Evolutionary conservation across 139 green algal species (phyloP), one percentile per base, ranked within the genome.

Genomic region (Coelastrella sp.): DNA sequence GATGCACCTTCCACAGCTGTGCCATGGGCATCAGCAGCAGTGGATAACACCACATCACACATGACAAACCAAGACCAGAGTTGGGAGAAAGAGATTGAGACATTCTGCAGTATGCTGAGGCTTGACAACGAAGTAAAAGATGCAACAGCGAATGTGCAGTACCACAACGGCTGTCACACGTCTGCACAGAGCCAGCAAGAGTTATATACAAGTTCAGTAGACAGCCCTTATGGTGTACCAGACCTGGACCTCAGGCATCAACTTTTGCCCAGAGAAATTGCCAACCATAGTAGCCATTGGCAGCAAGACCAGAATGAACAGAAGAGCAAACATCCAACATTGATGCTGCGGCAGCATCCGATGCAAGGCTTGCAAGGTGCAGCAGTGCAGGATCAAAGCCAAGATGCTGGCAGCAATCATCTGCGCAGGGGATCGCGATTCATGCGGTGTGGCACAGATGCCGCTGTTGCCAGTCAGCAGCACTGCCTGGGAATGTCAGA

Each of bases 51-150:
- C 35, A 49, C 35, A 49, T 3, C 35, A 49, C 35, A 1, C 35
- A 49, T 49, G 35, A 49, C 35, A 49, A 1, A 49, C 35, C 78
- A 57, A 20, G 56, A 84, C 15, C 17, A 10, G 4, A 27, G 7
- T 66, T 84, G 78, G 78, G 56, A 84, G 9, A 10, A 4, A 27
- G 78, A 84, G 15, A 84, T 84, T 25, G 35, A 84, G 7, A 66
- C 78, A 72, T 84, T 84, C 56, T 84, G 78, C 15, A 58, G 35
- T 49, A 66, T 20, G n/a, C 11, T 82, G 76, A 20, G n/a, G 76
- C 76, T 70, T 70, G 12, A 22, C 15, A 14, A 70, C 6, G 35
- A 49, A 49, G 4, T 17, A 70, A 70, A 4, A 70, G 12, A 9
- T 14, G 12, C 15, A 17, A 70, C 63, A 70, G 63, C 63, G 15